Percentiles rank a stretch among this genome's conserved stretches.
These are phyloP conservation scores for Magnolia sinica DNA, from an alignment of 164 flowering plant species.

Conservation along the genomic window DNA sequence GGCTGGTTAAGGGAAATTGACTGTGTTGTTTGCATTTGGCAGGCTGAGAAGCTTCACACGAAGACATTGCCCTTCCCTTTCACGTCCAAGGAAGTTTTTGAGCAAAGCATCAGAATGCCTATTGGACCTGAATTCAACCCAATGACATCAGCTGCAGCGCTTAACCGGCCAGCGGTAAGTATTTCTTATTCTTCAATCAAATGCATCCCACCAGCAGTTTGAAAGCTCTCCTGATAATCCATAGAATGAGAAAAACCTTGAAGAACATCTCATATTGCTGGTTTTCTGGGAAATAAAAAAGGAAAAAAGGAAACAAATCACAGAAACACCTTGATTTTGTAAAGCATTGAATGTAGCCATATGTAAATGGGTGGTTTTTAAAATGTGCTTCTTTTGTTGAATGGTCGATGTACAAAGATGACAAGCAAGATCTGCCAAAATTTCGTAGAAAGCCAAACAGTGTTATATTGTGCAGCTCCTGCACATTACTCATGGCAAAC, in stretches of 20 bases:
- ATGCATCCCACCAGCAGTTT: neutral
- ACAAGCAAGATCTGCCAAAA: too few species aligned
- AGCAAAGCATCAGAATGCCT: slow-evolving; percentile 77
- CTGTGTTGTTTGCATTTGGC: slow-evolving; percentile 16
- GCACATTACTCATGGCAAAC: too few species aligned
- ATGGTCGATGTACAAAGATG: too few species aligned
- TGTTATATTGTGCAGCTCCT: too few species aligned
- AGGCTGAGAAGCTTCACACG: slow-evolving; percentile 79
- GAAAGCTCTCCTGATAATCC: neutral
- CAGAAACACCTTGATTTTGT: too few species aligned
- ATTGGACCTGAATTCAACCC: slow-evolving; percentile 94
- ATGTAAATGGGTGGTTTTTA: too few species aligned
- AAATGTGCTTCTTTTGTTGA: too few species aligned
- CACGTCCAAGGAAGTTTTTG: slow-evolving; percentile 71
- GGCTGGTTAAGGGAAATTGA: neutral
- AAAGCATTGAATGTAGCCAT: too few species aligned
- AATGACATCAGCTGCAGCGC: slow-evolving; percentile 53
- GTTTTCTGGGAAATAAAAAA: too few species aligned
- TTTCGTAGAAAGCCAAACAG: too few species aligned
- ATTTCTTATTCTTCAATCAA: neutral
- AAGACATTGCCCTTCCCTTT: slow-evolving; percentile 69
- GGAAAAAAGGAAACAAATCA: too few species aligned
- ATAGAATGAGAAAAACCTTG: neutral
- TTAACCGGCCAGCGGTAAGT: slow-evolving; percentile 74
- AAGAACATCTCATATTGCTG: neutral